These are phyloP conservation scores for Bruguiera gymnorhiza DNA, from an alignment of 345 rosid species.

Conservation along the genomic window DNA sequence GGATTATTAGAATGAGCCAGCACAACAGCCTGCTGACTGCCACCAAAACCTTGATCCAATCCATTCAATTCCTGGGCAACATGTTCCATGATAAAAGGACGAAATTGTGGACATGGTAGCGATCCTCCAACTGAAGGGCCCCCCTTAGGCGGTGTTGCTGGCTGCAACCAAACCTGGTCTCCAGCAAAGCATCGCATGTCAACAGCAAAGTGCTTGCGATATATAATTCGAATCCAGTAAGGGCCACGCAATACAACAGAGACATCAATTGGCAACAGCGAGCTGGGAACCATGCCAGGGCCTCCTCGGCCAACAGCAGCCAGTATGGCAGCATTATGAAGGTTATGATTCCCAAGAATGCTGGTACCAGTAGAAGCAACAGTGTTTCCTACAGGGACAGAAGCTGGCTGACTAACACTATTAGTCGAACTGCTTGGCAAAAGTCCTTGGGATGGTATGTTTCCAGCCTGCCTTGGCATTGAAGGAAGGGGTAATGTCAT, in stretches of 20 bases:
- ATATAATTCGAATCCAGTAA: slow-evolving; percentile 92
- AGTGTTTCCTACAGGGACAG: slow-evolving; percentile 45
- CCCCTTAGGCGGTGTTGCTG: slow-evolving; percentile 96
- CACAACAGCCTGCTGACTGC: slow-evolving; percentile 67
- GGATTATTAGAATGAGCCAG: slow-evolving; percentile 40
- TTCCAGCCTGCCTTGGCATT: slow-evolving; percentile 62
- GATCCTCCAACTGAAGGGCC: slow-evolving; percentile 95
- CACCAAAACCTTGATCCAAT: slow-evolving; percentile 66
- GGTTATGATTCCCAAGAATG: slow-evolving; percentile 57
- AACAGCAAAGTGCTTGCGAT: slow-evolving; percentile 92
- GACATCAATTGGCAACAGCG: slow-evolving; percentile 95
- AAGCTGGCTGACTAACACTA: slow-evolving; percentile 48
- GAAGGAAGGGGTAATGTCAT: slow-evolving; percentile 45
- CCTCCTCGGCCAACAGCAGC: slow-evolving; percentile 84
- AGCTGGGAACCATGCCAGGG: slow-evolving; percentile 98
- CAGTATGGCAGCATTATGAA: slow-evolving; percentile 73
- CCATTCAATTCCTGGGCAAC: slow-evolving; percentile 97
- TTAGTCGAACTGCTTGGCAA: slow-evolving; percentile 40
- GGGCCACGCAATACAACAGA: slow-evolving; percentile 99
- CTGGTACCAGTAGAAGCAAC: slow-evolving; percentile 43
- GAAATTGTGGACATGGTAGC: slow-evolving; percentile 96
- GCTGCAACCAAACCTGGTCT: slow-evolving; percentile 99
- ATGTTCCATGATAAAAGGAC: slow-evolving; percentile 99
- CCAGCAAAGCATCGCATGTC: slow-evolving; percentile 99
- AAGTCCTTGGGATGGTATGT: slow-evolving; percentile 55